These are phyloP conservation scores for Cladosporium sphaerospermum DNA, from an alignment of 2,329 filamentous ascomycete species.

Conservation along the genomic window DNA sequence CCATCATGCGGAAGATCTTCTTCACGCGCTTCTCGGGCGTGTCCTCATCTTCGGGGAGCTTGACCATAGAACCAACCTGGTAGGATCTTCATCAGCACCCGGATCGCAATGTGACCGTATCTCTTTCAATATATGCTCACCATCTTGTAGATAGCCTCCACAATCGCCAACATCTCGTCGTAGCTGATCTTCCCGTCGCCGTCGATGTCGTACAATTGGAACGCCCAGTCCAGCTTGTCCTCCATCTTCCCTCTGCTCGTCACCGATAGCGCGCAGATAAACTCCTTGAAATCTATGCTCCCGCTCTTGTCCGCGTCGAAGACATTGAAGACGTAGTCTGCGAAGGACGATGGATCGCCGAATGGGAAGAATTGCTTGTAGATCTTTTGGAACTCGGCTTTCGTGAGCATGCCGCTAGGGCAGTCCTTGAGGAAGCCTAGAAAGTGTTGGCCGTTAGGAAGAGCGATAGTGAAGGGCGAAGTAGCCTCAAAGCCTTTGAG, in stretches of 20 bases:
- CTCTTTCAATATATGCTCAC: slow-evolving; percentile 41
- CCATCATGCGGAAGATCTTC: slow-evolving; percentile 99
- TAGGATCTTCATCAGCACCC: neutral
- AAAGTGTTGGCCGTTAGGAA: neutral
- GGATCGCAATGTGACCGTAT: neutral
- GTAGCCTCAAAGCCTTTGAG: neutral
- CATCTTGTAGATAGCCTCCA: slow-evolving; percentile 99
- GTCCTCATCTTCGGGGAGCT: slow-evolving; percentile 96
- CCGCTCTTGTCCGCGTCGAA: slow-evolving; percentile 97
- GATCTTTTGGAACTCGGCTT: slow-evolving; percentile 99
- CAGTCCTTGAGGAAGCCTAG: slow-evolving; percentile 97
- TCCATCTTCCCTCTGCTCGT: slow-evolving; percentile 98
- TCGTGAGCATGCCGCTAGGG: slow-evolving; percentile 91
- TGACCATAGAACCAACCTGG: slow-evolving; percentile 97
- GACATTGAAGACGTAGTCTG: slow-evolving; percentile 98
- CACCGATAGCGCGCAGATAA: slow-evolving; percentile 95
- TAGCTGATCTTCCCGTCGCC: slow-evolving; percentile 99
- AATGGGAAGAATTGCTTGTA: slow-evolving; percentile 99
- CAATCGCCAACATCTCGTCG: slow-evolving; percentile 97
- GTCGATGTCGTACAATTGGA: slow-evolving; percentile 98
- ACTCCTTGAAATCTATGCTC: slow-evolving; percentile 98
- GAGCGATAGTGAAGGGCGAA: neutral
- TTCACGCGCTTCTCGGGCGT: slow-evolving; percentile 95
- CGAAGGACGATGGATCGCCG: slow-evolving; percentile 92
- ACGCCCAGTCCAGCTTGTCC: slow-evolving; percentile 98